Evolutionary conservation across 2,329 filamentous ascomycete species (phyloP).

Genomic region (Pseudogymnoascus sp.): DNA sequence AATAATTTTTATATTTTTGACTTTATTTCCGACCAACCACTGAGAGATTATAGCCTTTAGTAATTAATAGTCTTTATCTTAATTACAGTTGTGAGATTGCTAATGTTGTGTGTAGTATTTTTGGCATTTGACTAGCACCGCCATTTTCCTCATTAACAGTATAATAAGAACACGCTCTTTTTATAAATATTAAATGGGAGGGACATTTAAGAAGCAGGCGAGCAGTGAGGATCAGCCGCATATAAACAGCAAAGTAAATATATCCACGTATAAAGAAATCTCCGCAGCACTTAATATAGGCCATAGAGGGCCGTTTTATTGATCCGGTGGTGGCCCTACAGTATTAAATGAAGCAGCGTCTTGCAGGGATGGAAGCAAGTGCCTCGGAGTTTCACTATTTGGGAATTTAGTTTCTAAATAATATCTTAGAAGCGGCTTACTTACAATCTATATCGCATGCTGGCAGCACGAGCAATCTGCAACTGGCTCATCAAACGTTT

Average conservation of each 20-base stretch:
- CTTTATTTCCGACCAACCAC: not conserved
- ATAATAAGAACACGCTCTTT: not conserved
- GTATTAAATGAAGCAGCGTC: not conserved
- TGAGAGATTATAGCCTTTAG: not conserved
- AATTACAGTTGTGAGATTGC: no score
- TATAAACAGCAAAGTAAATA: not conserved
- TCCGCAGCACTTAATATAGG: not conserved
- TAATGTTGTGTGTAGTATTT: no score
- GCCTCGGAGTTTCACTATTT: no score
- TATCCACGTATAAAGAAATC: not conserved
- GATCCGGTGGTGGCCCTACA: not conserved
- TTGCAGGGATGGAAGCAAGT: no score
- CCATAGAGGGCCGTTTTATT: not conserved
- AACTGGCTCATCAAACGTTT: slow-evolving; percentile 17
- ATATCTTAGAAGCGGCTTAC: no score
- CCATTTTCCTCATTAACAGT: no score
- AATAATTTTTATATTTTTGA: not conserved
- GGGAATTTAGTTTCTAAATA: no score
- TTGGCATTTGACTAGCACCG: no score
- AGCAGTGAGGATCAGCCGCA: not conserved
- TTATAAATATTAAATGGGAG: not conserved
- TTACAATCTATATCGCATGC: no score
- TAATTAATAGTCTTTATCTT: not conserved
- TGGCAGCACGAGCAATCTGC: slow-evolving; percentile 13
- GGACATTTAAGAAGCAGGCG: not conserved